These are phyloP conservation scores for Laguncularia racemosa DNA, from an alignment of 345 rosid genomes.

Conservation along the genomic window DNA sequence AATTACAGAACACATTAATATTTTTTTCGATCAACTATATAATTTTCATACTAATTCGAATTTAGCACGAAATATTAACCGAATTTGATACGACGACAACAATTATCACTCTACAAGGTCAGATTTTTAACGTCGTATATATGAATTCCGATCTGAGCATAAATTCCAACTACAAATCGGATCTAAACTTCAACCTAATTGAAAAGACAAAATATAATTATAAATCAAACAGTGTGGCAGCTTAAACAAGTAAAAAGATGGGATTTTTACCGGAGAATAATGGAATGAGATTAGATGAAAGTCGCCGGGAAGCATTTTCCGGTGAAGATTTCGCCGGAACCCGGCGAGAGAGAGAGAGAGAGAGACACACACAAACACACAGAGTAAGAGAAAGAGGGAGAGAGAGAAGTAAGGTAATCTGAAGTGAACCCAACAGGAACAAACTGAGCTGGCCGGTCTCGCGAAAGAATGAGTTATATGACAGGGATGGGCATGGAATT, in stretches of 20 bases:
- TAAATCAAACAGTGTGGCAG: not conserved
- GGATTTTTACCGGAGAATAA: not conserved
- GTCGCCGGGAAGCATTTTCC: slow-evolving; percentile 12
- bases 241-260: slow-evolving; percentile 1
- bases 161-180: too few relatives aligned
- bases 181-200: too few relatives aligned
- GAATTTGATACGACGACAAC: too few relatives aligned
- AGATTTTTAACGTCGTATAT: too few relatives aligned
- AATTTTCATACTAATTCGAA: too few relatives aligned
- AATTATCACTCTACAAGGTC: too few relatives aligned
- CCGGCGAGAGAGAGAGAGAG: slow-evolving; percentile 27
- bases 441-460: slow-evolving; percentile 4
- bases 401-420: slow-evolving; percentile 8
- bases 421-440: not conserved
- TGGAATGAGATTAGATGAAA: slow-evolving; percentile 6
- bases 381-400: slow-evolving; percentile 10
- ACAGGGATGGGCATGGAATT: not conserved
- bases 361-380: too few relatives aligned
- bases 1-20: too few relatives aligned
- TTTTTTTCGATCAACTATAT: too few relatives aligned
- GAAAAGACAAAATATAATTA: not conserved
- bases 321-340: slow-evolving; percentile 32
- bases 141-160: too few relatives aligned
- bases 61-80: too few relatives aligned
- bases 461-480: not conserved